Base-by-base conservation (phyloP, 164 flowering plant genomes). In the Berberis thunbergii region DNA sequence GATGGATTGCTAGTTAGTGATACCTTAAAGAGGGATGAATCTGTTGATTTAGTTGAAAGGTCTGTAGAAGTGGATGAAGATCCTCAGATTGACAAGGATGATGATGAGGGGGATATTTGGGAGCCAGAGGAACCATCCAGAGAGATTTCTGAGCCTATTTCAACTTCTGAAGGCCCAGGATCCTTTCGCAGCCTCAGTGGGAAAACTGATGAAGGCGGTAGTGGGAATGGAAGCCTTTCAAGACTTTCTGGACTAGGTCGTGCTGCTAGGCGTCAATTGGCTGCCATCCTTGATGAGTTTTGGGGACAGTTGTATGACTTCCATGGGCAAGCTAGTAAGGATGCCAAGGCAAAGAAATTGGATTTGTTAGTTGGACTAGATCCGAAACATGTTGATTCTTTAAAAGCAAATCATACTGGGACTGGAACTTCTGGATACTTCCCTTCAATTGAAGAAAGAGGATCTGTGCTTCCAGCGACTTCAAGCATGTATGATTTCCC, bases 241-340 rank as follows among this genome's bases (percentile, higher is more conserved):
- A 85, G 91, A 78, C 69, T 91, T n/a, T 84, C 90, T 43, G 99
- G 99, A 45, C 77, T 94, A 74, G 97, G 97, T 12, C 96, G 99
- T 74, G 90, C 96, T 50, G 94, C 89, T 43, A 81, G 99, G 64
- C 90, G 92, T 11, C 92, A 89, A 57, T 73, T 95, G 64, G 85
- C 97, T 69, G 67, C 76, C 9, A 72, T 80, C 69, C 97, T 95
- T 64, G 94, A 95, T 73, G 97, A 89, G 55, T 95, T 91, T 75
- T 94, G 99, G 99, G 96, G 90, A 11, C 88, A 91, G 73, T 64
- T 94, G 64, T 94, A 80, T 75, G 94, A 95, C 76, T 82, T 75
- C 67, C 97, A 95, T 76, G 99, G 99, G 11, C 85, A 80, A 54
- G 59, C 74, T 13, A 87, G 87, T 61, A 72, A 69, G 70, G 96